Evolutionary conservation across 1,284 basidiomycete genomes (phyloP).

Genomic region (Ceratobasidium sp.): DNA sequence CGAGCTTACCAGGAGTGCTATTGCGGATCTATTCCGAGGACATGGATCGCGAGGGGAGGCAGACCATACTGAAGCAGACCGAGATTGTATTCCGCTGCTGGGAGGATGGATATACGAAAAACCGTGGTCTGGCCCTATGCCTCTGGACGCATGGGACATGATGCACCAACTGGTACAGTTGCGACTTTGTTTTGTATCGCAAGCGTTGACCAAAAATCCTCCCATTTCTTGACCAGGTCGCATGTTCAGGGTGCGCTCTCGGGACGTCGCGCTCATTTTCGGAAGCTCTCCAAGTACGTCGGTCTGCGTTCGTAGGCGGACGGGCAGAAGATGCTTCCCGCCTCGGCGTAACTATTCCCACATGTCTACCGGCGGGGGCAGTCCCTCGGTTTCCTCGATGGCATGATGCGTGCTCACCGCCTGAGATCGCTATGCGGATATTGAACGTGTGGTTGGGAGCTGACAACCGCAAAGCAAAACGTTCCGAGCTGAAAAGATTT

Average conservation of each 20-base stretch:
- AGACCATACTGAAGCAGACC: background rate
- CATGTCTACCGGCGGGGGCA: constrained; percentile 19
- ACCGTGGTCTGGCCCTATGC: constrained; percentile 19
- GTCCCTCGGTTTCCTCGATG: constrained; percentile 38
- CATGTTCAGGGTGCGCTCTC: constrained; percentile 36
- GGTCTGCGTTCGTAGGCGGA: constrained; percentile 30
- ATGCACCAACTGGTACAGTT: constrained; percentile 34
- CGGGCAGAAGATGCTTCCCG: constrained; percentile 5
- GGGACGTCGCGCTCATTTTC: constrained; percentile 28
- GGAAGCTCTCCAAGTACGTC: constrained; percentile 31
- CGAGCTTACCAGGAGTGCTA: constrained; percentile 34
- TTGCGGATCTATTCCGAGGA: constrained; percentile 29
- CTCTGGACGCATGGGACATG: constrained; percentile 27
- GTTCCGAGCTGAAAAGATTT: constrained; percentile 33
- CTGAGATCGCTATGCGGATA: constrained; percentile 40
- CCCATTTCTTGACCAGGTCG: constrained; percentile 2
- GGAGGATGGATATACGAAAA: constrained; percentile 35
- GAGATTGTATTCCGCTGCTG: constrained; percentile 17
- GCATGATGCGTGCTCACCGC: constrained; percentile 33
- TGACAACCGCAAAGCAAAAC: constrained; percentile 38
- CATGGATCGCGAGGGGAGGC: background rate
- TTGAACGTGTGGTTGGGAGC: constrained; percentile 37
- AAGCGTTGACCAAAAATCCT: background rate
- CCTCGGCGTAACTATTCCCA: constrained; percentile 20
- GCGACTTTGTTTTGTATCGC: background rate